Evolutionary conservation across 495 filamentous ascomycete species (phyloP).

Genomic region (Penicillium canescens): DNA sequence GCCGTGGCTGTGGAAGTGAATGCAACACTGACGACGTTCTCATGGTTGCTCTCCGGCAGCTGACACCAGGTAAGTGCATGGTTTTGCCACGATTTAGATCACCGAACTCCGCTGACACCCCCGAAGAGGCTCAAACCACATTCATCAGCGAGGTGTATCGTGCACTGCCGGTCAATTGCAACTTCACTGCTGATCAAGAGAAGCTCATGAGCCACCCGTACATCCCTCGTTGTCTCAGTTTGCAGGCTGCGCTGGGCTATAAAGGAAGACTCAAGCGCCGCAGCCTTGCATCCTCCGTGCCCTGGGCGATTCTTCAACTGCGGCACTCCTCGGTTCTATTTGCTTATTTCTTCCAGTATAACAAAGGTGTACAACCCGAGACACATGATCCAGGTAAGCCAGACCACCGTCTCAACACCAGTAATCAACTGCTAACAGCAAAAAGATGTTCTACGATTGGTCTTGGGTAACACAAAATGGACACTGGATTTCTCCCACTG

Average conservation of each 20-base stretch:
- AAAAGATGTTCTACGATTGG: conserved; percentile 41
- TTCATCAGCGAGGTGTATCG: conserved; percentile 66
- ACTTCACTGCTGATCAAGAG: conserved; percentile 71
- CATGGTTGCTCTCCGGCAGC: conserved; percentile 54
- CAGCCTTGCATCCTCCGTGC: conserved; percentile 64
- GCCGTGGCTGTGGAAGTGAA: conserved; percentile 54
- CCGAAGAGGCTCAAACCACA: conserved; percentile 41
- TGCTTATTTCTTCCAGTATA: conserved; percentile 56
- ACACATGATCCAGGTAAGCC: conserved; percentile 63
- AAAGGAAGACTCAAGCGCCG: conserved; percentile 58
- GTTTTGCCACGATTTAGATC: not conserved
- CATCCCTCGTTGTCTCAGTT: conserved; percentile 68
- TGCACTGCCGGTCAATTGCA: conserved; percentile 64
- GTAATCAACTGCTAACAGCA: not conserved
- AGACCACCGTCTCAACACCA: not conserved
- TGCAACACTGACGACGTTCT: conserved; percentile 74
- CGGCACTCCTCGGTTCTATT: conserved; percentile 69
- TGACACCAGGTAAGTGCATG: conserved; percentile 49
- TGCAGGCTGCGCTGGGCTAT: conserved; percentile 69
- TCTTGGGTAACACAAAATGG: conserved; percentile 58
- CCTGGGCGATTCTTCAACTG: conserved; percentile 72
- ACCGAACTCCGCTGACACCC: not conserved
- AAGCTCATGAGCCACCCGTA: conserved; percentile 66
- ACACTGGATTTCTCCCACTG: conserved; percentile 67
- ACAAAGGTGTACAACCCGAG: conserved; percentile 49